These are phyloP conservation scores for Verticillium klebahnii DNA, from an alignment of 2,329 filamentous ascomycete genomes.

Conservation along the genomic window DNA sequence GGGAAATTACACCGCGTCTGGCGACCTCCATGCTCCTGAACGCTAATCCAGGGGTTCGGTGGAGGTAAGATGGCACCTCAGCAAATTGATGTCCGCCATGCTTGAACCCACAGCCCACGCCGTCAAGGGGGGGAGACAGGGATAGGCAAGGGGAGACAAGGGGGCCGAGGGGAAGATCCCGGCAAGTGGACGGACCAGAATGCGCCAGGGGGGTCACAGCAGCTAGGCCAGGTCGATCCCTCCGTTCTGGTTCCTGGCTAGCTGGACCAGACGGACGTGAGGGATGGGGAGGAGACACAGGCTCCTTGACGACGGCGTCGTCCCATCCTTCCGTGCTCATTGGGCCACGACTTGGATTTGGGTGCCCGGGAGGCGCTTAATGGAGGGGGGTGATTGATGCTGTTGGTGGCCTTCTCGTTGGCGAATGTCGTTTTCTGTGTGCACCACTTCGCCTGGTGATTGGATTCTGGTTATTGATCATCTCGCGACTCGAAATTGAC, in stretches of 20 bases:
- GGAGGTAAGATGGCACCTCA: constrained; percentile 10
- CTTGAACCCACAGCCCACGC: not conserved
- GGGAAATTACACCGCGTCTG: constrained; percentile 13
- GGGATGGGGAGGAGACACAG: not conserved
- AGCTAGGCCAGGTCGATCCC: not conserved
- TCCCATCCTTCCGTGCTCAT: not conserved
- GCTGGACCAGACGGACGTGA: not conserved
- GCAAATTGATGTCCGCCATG: not conserved
- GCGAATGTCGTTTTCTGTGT: not conserved
- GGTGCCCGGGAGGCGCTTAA: not conserved
- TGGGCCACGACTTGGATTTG: not conserved
- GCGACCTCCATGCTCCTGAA: constrained; percentile 8
- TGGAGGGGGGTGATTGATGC: not conserved
- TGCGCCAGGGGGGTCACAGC: not conserved
- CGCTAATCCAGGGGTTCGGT: constrained; percentile 14
- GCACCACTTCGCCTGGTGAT: not conserved
- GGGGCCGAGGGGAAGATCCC: not conserved
- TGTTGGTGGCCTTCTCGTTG: not conserved
- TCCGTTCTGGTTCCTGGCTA: not conserved
- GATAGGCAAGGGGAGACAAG: not conserved
- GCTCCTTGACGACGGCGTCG: not conserved
- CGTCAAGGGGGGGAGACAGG: not conserved
- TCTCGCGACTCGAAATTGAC: not conserved
- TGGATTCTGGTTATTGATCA: not conserved
- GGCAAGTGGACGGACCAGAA: not conserved